These are phyloP conservation scores for Moniliella sp. DNA, from an alignment of 1,284 basidiomycete genomes.

Conservation along the genomic window DNA sequence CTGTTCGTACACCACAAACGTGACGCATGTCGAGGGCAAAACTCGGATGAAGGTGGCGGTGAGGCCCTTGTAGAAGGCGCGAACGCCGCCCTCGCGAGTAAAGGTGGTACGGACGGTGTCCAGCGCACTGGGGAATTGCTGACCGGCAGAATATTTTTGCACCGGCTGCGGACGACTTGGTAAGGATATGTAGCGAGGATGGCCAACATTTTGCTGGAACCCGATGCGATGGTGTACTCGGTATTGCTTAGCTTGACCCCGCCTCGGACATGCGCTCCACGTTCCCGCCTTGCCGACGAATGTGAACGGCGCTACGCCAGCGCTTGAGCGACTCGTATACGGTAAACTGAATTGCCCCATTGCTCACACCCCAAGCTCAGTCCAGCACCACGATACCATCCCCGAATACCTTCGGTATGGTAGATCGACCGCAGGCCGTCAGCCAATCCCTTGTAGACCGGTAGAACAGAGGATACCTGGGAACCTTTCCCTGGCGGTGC, in stretches of 20 bases:
- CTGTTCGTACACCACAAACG: slow-evolving; percentile 95
- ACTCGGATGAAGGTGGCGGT: slow-evolving; percentile 90
- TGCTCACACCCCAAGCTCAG: slow-evolving; percentile 79
- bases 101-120: slow-evolving; percentile 59
- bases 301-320: slow-evolving; percentile 41
- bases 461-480: no score
- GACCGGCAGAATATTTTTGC: not conserved
- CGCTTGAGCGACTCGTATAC: slow-evolving; percentile 85
- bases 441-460: no score
- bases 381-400: slow-evolving; percentile 66
- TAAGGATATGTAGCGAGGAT: slow-evolving; percentile 80
- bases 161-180: slow-evolving; percentile 65
- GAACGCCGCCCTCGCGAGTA: slow-evolving; percentile 48
- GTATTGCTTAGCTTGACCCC: slow-evolving; percentile 40
- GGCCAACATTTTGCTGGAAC: slow-evolving; percentile 65
- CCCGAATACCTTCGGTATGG: slow-evolving; percentile 46
- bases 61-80: slow-evolving; percentile 81
- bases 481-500: no score
- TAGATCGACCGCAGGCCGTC: slow-evolving; percentile 6
- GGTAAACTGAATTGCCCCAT: slow-evolving; percentile 89
- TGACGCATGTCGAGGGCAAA: slow-evolving; percentile 85
- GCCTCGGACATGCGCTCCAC: not conserved
- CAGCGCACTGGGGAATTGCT: slow-evolving; percentile 48
- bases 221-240: slow-evolving; percentile 78
- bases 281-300: not conserved